Percentiles rank a stretch among this genome's conserved stretches.
Conservation (phyloP, 2,329 filamentous ascomycete species). For the Penicillium sp. region DNA sequence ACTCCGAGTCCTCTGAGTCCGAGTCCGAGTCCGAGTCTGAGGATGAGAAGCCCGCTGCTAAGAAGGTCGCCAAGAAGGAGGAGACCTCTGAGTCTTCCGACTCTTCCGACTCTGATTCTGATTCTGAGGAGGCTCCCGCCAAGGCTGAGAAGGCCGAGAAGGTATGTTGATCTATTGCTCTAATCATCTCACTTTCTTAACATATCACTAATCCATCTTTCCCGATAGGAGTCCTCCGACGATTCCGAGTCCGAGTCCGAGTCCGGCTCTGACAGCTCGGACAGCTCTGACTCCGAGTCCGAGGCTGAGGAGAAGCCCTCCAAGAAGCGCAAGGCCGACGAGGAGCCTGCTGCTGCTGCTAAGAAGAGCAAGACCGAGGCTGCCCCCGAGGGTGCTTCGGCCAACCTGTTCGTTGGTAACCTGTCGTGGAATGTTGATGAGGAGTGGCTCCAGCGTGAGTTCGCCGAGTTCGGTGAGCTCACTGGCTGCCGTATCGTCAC, state of each 20-base stretch:
- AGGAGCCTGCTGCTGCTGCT: constrained; percentile 42
- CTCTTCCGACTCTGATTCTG: constrained; percentile 33
- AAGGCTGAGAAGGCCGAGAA: constrained; percentile 32
- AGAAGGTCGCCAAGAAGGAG: constrained; percentile 30
- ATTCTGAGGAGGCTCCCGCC: constrained; percentile 14
- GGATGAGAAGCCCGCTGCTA: constrained; percentile 22
- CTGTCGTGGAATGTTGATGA: constrained; percentile 91
- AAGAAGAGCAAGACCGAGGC: constrained; percentile 66
- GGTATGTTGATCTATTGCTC: constrained; percentile 24
- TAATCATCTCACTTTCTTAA: constrained; percentile 4
- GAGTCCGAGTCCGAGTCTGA: constrained; percentile 32
- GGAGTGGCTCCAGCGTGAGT: constrained; percentile 76
- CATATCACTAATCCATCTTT: constrained; percentile 14
- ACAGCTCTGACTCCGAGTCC: constrained; percentile 36
- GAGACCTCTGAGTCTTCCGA: constrained; percentile 32
- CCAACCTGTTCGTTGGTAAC: constrained; percentile 85
- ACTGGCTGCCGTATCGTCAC: constrained; percentile 76
- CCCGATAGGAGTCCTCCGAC: constrained; percentile 27
- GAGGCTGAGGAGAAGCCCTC: constrained; percentile 36
- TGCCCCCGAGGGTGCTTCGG: constrained; percentile 33
- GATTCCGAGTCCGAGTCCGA: constrained; percentile 26
- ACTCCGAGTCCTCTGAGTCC: constrained; percentile 17
- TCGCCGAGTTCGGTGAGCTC: constrained; percentile 76
- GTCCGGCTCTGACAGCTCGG: constrained; percentile 26
- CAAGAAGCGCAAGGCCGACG: constrained; percentile 55